Conservation (phyloP, 768 basidiomycete genomes). For the Mycena capillaripes region DNA sequence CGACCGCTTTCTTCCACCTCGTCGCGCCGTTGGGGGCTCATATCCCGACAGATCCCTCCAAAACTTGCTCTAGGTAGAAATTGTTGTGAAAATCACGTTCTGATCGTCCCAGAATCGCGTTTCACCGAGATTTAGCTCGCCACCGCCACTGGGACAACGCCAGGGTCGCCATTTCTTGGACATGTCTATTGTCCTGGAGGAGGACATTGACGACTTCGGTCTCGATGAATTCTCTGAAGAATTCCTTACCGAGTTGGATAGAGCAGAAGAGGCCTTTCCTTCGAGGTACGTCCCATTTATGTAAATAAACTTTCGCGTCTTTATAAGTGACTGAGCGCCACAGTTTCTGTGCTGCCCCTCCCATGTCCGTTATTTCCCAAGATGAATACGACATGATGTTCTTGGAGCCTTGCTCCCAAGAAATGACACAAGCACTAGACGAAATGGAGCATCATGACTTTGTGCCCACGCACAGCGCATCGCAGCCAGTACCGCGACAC, state of each 20-base stretch:
- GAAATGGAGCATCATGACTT: constrained; percentile 21
- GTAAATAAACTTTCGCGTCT: background rate
- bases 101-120: background rate
- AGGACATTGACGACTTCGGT: constrained; percentile 18
- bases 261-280: constrained; percentile 29
- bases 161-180: background rate
- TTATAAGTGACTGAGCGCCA: background rate
- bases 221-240: constrained; percentile 8
- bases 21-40: background rate
- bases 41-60: background rate
- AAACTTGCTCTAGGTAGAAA: background rate
- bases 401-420: constrained; percentile 23
- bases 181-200: background rate
- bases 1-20: background rate
- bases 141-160: too few species aligned
- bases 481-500: background rate
- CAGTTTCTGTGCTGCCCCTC: constrained; percentile 29
- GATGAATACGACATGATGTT: constrained; percentile 18
- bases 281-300: constrained; percentile 18
- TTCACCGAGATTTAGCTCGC: too few species aligned
- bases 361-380: background rate
- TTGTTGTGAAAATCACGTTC: too few species aligned
- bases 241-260: constrained; percentile 14
- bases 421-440: constrained; percentile 11
- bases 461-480: background rate